Base-by-base conservation (phyloP, 1,284 basidiomycete species). In the Leccinum idahoense region DNA sequence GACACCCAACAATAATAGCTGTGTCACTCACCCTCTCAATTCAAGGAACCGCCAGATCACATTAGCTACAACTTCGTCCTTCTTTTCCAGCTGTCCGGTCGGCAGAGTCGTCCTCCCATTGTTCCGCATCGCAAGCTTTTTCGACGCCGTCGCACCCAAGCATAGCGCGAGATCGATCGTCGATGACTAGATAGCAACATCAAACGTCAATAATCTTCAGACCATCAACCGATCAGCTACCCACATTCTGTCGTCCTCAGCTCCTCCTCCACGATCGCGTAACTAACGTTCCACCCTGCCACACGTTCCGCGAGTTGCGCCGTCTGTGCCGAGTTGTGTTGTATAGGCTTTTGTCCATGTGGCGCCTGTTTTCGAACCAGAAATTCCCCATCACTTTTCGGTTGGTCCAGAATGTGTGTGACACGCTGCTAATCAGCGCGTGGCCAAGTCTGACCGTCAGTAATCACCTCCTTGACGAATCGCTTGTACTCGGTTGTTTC, bases 41-140 rank as follows among this genome's bases (percentile, higher is more conserved):
- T 98, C 96, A 63, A 99, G 84, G 85, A 99, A 97, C 57, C 96
- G 86, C 96, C 96, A 98, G 66, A 99, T 92, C 37, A 96, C 93
- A 75, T 99, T 99, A 7, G 96, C 96, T 2, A 99, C 96, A 1
- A 97, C 84, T 35, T 35, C 4, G 35, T 99, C 96, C 79, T 99
- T 99, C 79, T 97, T 98, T 66, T 98, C 96, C 41, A 99, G 82
- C 11, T 84, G 82, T 49, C 78, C 76, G 37, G 71, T 66, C 49
- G 77, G 72, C 37, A 76, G 69, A 60, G 69, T 80, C 60, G 75
- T 72, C 77, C 85, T 86, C 63, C 81, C 79, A 78, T 87, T 86
- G 68, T 94, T 96, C 58, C 93, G 86, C 55, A 80, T 77, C 0
- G 94, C 94, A 51, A 90, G 81, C 69, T 89, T 89, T 63, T 94